A percentile compares a stretch with the other conserved stretches of the same genome.
phyloP scores from a whole-genome alignment of 148 eudicot genomes.

The Rhododendron griersonianum region DNA sequence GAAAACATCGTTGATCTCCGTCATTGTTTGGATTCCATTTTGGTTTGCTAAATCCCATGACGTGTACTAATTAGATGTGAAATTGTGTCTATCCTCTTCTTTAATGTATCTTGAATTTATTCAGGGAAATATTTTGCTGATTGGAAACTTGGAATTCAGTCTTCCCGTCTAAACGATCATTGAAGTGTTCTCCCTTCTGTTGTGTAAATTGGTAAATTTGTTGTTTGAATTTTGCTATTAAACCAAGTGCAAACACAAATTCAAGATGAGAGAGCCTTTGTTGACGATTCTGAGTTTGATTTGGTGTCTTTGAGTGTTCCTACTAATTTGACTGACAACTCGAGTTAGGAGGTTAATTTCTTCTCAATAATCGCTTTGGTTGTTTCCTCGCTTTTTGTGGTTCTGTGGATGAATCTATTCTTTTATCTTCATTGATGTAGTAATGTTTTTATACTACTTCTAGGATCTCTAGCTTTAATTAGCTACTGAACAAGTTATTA shows the following conservation, averaged over 20 bases:
- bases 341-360: neutral
- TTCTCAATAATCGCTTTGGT: neutral
- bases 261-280: neutral
- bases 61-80: neutral
- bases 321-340: neutral
- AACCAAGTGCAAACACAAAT: neutral
- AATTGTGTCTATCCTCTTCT: neutral
- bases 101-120: neutral
- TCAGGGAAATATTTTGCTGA: neutral
- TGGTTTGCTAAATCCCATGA: conserved; percentile 15
- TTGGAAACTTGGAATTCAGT: neutral
- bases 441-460: neutral
- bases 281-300: neutral
- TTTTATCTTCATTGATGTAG: neutral
- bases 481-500: neutral
- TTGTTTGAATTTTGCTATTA: neutral
- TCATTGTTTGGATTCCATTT: conserved; percentile 7
- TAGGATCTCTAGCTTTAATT: neutral
- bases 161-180: neutral
- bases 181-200: neutral
- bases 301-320: neutral
- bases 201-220: neutral
- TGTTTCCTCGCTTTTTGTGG: neutral
- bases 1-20: conserved; percentile 41
- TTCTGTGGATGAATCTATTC: neutral